Evolutionary conservation across 164 flowering plant species (phyloP).

Genomic region (Aristolochia contorta): DNA sequence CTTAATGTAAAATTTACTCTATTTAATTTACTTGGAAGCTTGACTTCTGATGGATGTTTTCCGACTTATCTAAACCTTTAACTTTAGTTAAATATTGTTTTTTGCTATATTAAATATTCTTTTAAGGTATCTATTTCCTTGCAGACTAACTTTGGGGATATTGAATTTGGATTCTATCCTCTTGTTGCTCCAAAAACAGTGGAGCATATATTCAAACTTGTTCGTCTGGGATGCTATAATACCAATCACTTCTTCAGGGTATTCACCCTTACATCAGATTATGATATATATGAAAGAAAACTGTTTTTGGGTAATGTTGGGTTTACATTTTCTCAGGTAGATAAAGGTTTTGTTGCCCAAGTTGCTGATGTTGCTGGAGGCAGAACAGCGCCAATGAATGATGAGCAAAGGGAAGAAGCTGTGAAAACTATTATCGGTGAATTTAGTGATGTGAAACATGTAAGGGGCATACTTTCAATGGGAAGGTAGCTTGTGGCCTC

Average conservation of each 20-base stretch:
- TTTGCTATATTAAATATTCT: not conserved
- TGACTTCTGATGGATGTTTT: not conserved
- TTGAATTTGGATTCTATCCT: slow-evolving; percentile 90
- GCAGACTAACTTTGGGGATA: slow-evolving; percentile 91
- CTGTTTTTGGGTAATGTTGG: slow-evolving; percentile 4
- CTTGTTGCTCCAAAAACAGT: slow-evolving; percentile 86
- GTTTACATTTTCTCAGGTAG: slow-evolving; percentile 42
- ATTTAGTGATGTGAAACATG: slow-evolving; percentile 87
- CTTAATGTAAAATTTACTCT: too few relatives aligned
- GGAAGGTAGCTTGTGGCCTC: slow-evolving; percentile 46
- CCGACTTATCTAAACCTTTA: too few relatives aligned
- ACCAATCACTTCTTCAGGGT: slow-evolving; percentile 98
- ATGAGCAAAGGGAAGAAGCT: slow-evolving; percentile 65
- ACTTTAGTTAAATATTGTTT: too few relatives aligned
- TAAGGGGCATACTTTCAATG: slow-evolving; percentile 92
- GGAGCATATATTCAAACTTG: slow-evolving; percentile 88
- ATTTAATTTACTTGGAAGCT: too few relatives aligned
- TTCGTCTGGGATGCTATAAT: slow-evolving; percentile 80
- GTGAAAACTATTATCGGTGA: slow-evolving; percentile 82
- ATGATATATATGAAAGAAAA: not conserved
- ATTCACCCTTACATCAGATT: not conserved
- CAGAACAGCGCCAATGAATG: slow-evolving; percentile 84
- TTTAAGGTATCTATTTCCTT: slow-evolving; percentile 4
- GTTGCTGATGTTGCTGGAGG: slow-evolving; percentile 89
- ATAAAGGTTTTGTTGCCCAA: slow-evolving; percentile 90